Base-by-base conservation (phyloP, 129 eudicot species). In the Pulicaria dysenterica region DNA sequence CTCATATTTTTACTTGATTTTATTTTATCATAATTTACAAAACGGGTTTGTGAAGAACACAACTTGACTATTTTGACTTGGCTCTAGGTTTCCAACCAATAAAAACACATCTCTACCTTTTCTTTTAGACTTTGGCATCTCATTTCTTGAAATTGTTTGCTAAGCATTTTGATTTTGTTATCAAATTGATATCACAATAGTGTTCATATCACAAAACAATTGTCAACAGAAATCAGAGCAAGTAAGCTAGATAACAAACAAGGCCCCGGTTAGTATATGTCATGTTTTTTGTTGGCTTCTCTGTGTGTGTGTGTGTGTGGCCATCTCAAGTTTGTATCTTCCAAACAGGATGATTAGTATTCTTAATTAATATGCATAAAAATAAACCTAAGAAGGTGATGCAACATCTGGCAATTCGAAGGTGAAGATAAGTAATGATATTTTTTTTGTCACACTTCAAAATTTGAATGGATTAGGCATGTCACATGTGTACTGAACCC, bases 21-120 rank as follows among this genome's bases (percentile, higher is more conserved):
- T 58, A 31, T 46, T n/a, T 61, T 5, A 15, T 49, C n/a, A 3
- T 17, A 11, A 6, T 61, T 59, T n/a, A 12, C 14, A 59, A 59
- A 9, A 6, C 7, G 44, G 44, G 65, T 59, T 36, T 59, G 19
- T 36, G 44, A 59, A 36, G 36, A 59, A 12, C 65, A 11, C 64
- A 36, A 59, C 8, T 42, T 42, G 50, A 63, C 51, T 8, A 63
- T 63, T n/a, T 62, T 62, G 49, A 40, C 68, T 62, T 40, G 8
- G 3, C 36, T 14, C 7, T 48, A 16, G 47, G 31, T 62, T 62
- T 40, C 50, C 2, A 38, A 41, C 49, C 17, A 14, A 41, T 34
- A 5, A 41, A 39, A 39, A 46, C 13, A 8, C 19, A 24, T 53
- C 58, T 53, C n/a, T n/a, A n/a, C n/a, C n/a, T n/a, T n/a, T n/a